These are phyloP conservation scores for Pigoraptor vietnamica DNA, from an alignment of 78 protist species.

Conservation along the genomic window DNA sequence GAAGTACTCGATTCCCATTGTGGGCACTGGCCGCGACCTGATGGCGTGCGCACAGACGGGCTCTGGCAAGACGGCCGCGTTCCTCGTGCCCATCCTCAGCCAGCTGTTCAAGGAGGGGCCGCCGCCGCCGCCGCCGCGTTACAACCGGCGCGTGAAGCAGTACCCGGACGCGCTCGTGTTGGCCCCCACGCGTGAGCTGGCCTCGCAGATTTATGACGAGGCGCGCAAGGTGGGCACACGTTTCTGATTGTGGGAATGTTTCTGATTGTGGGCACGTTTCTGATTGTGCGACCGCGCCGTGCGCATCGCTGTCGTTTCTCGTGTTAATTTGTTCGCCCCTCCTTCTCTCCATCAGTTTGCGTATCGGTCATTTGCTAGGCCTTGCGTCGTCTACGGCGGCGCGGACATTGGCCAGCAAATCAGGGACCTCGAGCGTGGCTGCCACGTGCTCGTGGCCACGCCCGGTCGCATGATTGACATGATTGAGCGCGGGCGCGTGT, in stretches of 20 bases:
- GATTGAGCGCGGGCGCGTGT: constrained; percentile 77
- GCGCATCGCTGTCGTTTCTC: no score
- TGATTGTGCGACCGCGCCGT: no score
- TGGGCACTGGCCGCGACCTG: constrained; percentile 73
- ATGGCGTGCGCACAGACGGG: constrained; percentile 99
- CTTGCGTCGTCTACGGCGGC: constrained; percentile 97
- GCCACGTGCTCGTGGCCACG: constrained; percentile 94
- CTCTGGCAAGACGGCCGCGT: constrained; percentile 91
- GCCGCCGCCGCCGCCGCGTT: not conserved
- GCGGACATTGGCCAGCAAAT: constrained; percentile 81
- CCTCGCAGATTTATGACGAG: constrained; percentile 87
- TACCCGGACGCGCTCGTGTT: constrained; percentile 82
- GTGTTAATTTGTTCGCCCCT: no score
- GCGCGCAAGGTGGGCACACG: constrained; percentile 56
- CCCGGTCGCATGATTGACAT: constrained; percentile 97
- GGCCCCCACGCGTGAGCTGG: constrained; percentile 98
- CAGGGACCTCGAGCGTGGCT: constrained; percentile 87
- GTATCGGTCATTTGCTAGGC: constrained; percentile 59
- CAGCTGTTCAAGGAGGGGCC: constrained; percentile 29
- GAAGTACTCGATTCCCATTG: constrained; percentile 85
- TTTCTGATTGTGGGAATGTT: no score
- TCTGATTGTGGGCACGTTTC: no score
- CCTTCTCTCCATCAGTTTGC: constrained; percentile 53
- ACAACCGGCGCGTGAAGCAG: constrained; percentile 15
- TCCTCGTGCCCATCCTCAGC: constrained; percentile 59